These are phyloP conservation scores for Sporobolomyces pararoseus DNA, from an alignment of 768 basidiomycete genomes.

Conservation along the genomic window DNA sequence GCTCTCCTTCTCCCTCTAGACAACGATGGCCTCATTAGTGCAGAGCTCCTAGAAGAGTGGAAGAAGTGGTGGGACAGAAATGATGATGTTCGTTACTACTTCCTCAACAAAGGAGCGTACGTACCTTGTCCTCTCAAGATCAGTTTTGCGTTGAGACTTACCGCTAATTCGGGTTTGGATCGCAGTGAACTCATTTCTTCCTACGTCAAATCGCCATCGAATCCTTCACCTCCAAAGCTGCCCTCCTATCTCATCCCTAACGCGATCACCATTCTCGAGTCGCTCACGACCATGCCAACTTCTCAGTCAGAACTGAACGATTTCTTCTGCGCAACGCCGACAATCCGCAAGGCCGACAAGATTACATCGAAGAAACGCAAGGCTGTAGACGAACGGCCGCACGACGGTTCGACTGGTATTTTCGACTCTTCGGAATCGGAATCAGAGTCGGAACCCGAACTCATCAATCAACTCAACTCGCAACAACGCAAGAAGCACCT, in stretches of 20 bases:
- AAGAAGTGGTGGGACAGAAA: constrained; percentile 71
- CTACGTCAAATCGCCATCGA: constrained; percentile 12
- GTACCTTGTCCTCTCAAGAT: no score
- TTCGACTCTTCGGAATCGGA: constrained; percentile 49
- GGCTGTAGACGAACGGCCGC: constrained; percentile 47
- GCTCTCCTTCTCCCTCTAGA: constrained; percentile 54
- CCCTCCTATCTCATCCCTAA: constrained; percentile 48
- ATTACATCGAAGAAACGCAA: constrained; percentile 47
- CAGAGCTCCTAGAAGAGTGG: constrained; percentile 69
- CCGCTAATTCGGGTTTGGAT: constrained; percentile 19
- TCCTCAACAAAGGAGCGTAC: constrained; percentile 66
- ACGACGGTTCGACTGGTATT: constrained; percentile 58
- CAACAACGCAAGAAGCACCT: constrained; percentile 61
- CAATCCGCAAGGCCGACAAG: constrained; percentile 40
- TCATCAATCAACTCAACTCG: constrained; percentile 18
- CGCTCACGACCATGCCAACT: constrained; percentile 69
- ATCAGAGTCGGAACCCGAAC: constrained; percentile 47
- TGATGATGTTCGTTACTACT: constrained; percentile 85
- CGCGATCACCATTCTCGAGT: constrained; percentile 64
- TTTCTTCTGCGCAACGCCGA: constrained; percentile 75
- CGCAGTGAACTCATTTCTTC: constrained; percentile 45
- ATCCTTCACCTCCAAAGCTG: constrained; percentile 46
- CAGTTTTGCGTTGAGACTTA: no score
- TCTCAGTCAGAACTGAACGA: constrained; percentile 63
- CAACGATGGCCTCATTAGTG: constrained; percentile 54